These are phyloP conservation scores for Nemophila menziesii DNA, from an alignment of 257 asterid species.

Conservation along the genomic window DNA sequence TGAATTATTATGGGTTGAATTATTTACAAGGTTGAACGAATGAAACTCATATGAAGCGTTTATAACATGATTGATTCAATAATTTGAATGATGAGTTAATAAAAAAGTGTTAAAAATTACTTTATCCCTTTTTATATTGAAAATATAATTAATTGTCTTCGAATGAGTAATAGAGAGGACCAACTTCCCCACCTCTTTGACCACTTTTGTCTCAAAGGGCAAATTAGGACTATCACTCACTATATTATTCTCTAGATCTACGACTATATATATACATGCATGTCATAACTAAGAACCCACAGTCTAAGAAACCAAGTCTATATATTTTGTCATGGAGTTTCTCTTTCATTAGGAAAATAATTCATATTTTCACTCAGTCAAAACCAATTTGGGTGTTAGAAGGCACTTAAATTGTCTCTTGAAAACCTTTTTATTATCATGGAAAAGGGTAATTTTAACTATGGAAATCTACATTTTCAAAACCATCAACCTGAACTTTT, in stretches of 20 bases:
- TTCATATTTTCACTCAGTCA: constrained; percentile 14
- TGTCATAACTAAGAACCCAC: constrained; percentile 21
- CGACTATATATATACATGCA: constrained; percentile 28
- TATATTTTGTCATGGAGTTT: constrained; percentile 1
- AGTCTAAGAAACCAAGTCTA: constrained; percentile 13
- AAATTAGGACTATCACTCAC: constrained; percentile 20
- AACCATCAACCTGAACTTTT: constrained; percentile 13
- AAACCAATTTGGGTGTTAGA: constrained; percentile 18
- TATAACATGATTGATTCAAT: too few species aligned
- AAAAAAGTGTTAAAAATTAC: constrained; percentile 9
- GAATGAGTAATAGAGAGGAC: too few species aligned
- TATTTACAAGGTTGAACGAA: too few species aligned
- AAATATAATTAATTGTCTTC: too few species aligned
- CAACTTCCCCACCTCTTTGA: constrained; percentile 24
- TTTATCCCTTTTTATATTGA: too few species aligned
- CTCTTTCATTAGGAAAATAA: constrained; percentile 6
- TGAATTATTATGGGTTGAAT: too few species aligned
- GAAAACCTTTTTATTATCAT: constrained; percentile 17
- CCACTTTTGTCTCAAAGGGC: constrained; percentile 20
- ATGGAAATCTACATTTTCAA: constrained; percentile 13
- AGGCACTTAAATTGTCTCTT: constrained; percentile 14
- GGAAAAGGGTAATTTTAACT: constrained; percentile 20
- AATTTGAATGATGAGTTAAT: background rate
- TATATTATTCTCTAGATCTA: constrained; percentile 25
- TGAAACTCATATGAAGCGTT: too few species aligned